These are phyloP conservation scores for Omphalotus olearius DNA, from an alignment of 1,284 basidiomycete genomes.

Conservation along the genomic window DNA sequence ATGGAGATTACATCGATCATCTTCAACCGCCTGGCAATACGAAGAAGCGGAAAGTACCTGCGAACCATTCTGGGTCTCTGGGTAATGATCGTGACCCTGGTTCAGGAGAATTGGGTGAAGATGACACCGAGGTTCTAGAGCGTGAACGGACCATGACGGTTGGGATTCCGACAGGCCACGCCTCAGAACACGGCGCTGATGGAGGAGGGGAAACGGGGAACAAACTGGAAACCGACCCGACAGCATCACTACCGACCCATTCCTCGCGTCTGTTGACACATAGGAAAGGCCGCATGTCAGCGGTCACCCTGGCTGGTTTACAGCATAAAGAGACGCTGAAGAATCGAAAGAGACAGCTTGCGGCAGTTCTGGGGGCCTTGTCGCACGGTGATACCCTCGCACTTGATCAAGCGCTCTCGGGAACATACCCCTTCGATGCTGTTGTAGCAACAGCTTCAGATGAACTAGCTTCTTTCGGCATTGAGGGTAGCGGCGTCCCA, in stretches of 20 bases:
- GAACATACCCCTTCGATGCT: not conserved
- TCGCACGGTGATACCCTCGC: constrained; percentile 65
- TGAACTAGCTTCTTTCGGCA: not conserved
- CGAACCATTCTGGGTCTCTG: constrained; percentile 12
- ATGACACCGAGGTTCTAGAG: constrained; percentile 27
- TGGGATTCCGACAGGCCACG: constrained; percentile 21
- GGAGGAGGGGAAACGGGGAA: constrained; percentile 1
- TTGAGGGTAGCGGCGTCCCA: constrained; percentile 16
- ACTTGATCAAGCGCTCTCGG: constrained; percentile 69
- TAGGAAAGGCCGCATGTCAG: constrained; percentile 33
- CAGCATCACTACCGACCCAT: not conserved
- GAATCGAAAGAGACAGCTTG: constrained; percentile 62
- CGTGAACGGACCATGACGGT: constrained; percentile 11
- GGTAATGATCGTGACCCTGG: not conserved
- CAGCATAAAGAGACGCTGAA: constrained; percentile 72
- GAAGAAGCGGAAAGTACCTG: constrained; percentile 80
- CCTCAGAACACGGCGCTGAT: constrained; percentile 16
- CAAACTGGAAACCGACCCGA: not conserved
- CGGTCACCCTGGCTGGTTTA: constrained; percentile 62
- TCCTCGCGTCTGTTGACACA: constrained; percentile 12
- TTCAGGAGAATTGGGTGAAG: constrained; percentile 25
- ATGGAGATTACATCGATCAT: constrained; percentile 59
- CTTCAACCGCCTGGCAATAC: constrained; percentile 74
- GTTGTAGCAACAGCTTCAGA: not conserved
- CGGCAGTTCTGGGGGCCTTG: constrained; percentile 58